Evolutionary conservation across 1,284 basidiomycete species (phyloP), one percentile per base, ranked within the genome.

Genomic region (Schizophyllum commune): DNA sequence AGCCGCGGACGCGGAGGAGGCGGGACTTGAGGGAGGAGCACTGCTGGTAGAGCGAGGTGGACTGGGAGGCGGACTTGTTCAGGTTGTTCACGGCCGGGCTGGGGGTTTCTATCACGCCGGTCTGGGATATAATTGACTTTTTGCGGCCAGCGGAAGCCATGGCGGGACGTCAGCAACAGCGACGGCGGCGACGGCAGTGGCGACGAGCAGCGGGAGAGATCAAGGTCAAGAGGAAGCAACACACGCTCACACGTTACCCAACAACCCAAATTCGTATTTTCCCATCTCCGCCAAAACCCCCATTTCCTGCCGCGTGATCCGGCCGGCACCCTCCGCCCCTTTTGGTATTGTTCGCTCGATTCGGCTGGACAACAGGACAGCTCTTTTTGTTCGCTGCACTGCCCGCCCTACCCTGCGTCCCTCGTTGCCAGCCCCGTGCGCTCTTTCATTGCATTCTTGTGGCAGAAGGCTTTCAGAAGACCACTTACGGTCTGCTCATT

Each of bases 21-120:
- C 87, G 85, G 58, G 82, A 77, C 65, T 89, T 82, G 60, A 92
- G 81, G 64, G 85, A 78, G 15, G 89, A 88, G 74, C 91, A 93
- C 83, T 92, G 89, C 74, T 93, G 91, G 76, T 93, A 93, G 73
- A 93, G 88, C 39, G 90, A 92, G 21, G 88, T 88, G 19, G 88
- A 89, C 68, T 87, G 83, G 60, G 88, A 87, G 33, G 91, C 90
- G 60, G 89, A 80, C 74, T 92, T 91, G 78, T 93, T 93, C 79
- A 93, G 89, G 78, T 89, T 91, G 72, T 85, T 83, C 65, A 84
- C 85, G 68, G 89, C 79, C 60, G 87, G 89, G 19, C 82, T 83
- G 69, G 91, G 89, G 72, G 90, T 88, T 57, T 82, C 79, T 59
- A 89, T 80, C 66, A 80, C 85, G 58, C 80, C 74, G 65, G 79